Percentiles rank a stretch among this genome's conserved stretches.
These are phyloP conservation scores for Suillus occidentalis DNA, from an alignment of 768 basidiomycete species.

Conservation along the genomic window DNA sequence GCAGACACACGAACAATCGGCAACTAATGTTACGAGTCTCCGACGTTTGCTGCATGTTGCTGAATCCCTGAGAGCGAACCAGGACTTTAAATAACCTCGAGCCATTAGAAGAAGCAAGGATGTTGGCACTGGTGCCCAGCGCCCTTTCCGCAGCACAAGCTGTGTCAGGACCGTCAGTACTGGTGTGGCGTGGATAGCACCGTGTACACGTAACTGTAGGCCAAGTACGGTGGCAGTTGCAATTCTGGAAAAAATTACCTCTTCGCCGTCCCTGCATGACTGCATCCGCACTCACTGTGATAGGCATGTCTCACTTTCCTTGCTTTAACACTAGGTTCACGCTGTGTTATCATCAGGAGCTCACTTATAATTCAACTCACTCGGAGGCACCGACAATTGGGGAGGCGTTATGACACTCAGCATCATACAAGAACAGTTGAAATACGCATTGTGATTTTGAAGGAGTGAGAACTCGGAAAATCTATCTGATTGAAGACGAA, in stretches of 20 bases:
- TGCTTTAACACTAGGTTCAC: not conserved
- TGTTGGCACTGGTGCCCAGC: not conserved
- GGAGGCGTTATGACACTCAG: not conserved
- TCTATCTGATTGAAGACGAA: not conserved
- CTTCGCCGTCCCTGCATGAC: not conserved
- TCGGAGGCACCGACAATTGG: not conserved
- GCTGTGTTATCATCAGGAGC: not conserved
- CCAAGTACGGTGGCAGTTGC: not conserved
- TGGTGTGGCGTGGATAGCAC: not conserved
- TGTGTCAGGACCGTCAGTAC: not conserved
- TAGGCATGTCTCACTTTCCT: not conserved
- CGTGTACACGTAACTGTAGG: not conserved
- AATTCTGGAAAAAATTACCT: not conserved
- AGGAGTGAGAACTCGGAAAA: not conserved
- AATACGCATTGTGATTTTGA: not conserved
- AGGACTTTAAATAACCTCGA: not conserved
- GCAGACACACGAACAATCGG: no score
- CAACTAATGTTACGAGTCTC: no score
- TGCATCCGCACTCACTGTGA: not conserved
- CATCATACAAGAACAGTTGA: not conserved
- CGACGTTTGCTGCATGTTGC: no score
- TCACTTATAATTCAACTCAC: not conserved
- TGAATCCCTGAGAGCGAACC: not conserved
- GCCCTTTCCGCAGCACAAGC: not conserved
- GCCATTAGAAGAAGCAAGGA: no score